Evolutionary conservation across 768 basidiomycete genomes (phyloP).

Genomic region (Fomitopsis pulvina): DNA sequence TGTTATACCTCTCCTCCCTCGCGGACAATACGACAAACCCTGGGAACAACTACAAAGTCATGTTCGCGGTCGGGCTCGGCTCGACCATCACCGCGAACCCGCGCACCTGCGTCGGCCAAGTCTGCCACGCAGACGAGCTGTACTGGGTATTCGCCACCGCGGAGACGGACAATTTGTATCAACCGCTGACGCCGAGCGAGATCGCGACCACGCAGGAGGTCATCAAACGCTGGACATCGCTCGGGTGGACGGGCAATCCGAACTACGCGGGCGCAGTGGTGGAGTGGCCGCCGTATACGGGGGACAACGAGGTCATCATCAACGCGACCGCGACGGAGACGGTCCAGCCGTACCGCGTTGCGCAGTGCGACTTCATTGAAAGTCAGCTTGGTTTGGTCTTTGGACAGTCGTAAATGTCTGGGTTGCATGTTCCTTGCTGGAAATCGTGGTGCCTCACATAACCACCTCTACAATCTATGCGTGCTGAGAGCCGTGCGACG

Average conservation of each 20-base stretch:
- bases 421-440: too few species aligned
- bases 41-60: slow-evolving; percentile 6
- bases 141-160: slow-evolving; percentile 11
- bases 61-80: slow-evolving; percentile 4
- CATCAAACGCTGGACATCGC: slow-evolving; percentile 7
- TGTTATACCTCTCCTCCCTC: slow-evolving; percentile 6
- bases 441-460: too few species aligned
- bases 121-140: slow-evolving; percentile 9
- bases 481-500: too few species aligned
- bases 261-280: slow-evolving; percentile 7
- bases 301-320: slow-evolving; percentile 8
- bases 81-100: slow-evolving; percentile 8
- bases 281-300: slow-evolving; percentile 7
- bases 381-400: slow-evolving; percentile 1
- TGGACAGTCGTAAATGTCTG: neutral
- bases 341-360: slow-evolving; percentile 5
- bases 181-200: slow-evolving; percentile 4
- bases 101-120: slow-evolving; percentile 7
- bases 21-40: slow-evolving; percentile 6
- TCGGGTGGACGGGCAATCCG: slow-evolving; percentile 7
- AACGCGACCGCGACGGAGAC: neutral
- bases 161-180: slow-evolving; percentile 8
- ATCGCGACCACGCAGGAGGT: slow-evolving; percentile 7
- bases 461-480: too few species aligned
- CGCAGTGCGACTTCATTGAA: slow-evolving; percentile 6